Evolutionary conservation across 1,139 yeast genomes (phyloP), one percentile per base, ranked within the genome.

Genomic region (Geotrichum australiense): DNA sequence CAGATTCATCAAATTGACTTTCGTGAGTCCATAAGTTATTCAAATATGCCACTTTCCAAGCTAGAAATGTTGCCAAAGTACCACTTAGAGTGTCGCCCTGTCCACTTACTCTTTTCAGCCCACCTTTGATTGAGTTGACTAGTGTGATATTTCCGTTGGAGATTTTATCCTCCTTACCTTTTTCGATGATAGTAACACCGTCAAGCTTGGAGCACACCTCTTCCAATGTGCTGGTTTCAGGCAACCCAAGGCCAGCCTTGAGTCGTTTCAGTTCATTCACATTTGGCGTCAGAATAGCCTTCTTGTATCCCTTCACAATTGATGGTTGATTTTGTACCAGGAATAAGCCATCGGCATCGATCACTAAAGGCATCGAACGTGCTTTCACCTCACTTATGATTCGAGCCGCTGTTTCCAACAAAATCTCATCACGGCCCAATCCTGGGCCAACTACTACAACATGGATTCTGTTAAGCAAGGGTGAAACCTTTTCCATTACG

Each of bases 401-500:
- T 34, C 69, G 59, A 10, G 70, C 70, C 43, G 82, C 70, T 1
- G 81, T 71, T 41, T 71, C 68, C 47, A 80, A 62, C 86, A 86
- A 80, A 27, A 74, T 59, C 4, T 66, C 63, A 58, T 86, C 95
- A 36, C 97, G 67, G 0, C 98, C 98, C 49, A 87, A 73, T 0
- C 98, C 98, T 0, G 98, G 97, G 0, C 98, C 98, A 30, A 89
- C 71, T 2, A 91, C 84, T 20, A 89, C 77, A 11, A 80, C 83
- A 55, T 89, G 94, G 48, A 85, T 73, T 35, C 94, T 65, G 27
- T 71, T 70, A 26, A 91, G 63, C 25, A 89, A 58, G 0, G 65
- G 48, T 15, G 61, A 53, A 7, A 84, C 73, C 54, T 76, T 76
- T 23, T 79, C 78, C 54, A 84, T 53, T 4, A 82, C 68, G 26